Evolutionary conservation across 371 early-diverging fungal species (phyloP).

Genomic region (Haplosporangium sp.): DNA sequence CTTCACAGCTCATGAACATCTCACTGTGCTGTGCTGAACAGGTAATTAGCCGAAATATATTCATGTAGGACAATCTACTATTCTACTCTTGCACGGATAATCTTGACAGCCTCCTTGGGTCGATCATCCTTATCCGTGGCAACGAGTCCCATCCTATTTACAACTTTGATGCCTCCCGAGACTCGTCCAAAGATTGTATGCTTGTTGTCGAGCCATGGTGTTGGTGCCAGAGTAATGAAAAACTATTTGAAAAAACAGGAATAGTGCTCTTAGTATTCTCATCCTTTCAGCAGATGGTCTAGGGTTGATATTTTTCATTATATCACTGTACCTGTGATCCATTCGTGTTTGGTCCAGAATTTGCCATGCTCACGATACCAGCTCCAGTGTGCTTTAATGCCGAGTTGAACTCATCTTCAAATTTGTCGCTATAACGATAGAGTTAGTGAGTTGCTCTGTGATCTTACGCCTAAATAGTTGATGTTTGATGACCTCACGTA

Average conservation of each 20-base stretch:
- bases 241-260: constrained; percentile 58
- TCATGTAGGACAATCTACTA: constrained; percentile 2
- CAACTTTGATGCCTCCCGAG: constrained; percentile 73
- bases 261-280: not conserved
- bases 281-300: not conserved
- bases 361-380: constrained; percentile 89
- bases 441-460: not conserved
- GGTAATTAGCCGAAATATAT: not conserved
- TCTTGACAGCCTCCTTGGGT: constrained; percentile 58
- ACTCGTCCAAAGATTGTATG: constrained; percentile 83
- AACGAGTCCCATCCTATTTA: constrained; percentile 78
- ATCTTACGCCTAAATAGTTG: not conserved
- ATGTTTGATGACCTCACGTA: constrained; percentile 26
- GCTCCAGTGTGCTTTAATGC: constrained; percentile 82
- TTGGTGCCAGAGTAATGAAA: constrained; percentile 75
- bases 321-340: constrained; percentile 74
- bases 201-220: constrained; percentile 84
- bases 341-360: constrained; percentile 87
- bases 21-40: not conserved
- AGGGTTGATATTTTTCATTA: no score
- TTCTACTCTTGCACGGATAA: constrained; percentile 54
- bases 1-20: not conserved
- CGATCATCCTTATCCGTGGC: constrained; percentile 71
- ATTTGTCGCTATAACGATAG: constrained; percentile 62
- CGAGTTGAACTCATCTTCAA: constrained; percentile 83